These are phyloP conservation scores for Fragosphaeria purpurea DNA, from an alignment of 2,329 filamentous ascomycete species.

Conservation along the genomic window DNA sequence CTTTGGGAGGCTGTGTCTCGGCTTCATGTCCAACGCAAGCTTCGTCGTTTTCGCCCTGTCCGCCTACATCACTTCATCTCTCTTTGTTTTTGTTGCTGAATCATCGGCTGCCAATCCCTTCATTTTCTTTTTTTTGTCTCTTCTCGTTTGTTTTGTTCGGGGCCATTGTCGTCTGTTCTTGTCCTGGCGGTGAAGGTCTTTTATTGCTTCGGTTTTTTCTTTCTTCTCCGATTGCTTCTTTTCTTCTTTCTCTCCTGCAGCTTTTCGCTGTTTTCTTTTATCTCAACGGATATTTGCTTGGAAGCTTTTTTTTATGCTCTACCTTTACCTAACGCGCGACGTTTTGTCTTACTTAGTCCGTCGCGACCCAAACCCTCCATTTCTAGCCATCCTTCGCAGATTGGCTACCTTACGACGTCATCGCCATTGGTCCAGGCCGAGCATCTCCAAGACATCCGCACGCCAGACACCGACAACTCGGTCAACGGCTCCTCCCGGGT, in stretches of 20 bases:
- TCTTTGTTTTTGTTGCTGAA: too few relatives aligned
- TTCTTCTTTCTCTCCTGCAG: neutral
- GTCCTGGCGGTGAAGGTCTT: too few relatives aligned
- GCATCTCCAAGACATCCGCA: conserved; percentile 35
- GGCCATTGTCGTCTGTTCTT: too few relatives aligned
- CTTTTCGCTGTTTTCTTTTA: neutral
- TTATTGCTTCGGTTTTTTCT: too few relatives aligned
- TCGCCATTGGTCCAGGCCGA: conserved; percentile 55
- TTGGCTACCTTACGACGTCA: conserved; percentile 58
- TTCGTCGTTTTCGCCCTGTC: too few relatives aligned
- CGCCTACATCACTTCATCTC: too few relatives aligned
- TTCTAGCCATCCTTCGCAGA: conserved; percentile 53
- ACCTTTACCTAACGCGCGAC: neutral
- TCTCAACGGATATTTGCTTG: too few relatives aligned
- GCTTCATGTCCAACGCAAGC: too few relatives aligned
- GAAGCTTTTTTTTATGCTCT: neutral
- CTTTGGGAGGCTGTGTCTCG: too few relatives aligned
- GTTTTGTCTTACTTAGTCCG: neutral
- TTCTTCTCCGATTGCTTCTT: neutral
- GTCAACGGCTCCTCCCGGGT: conserved; percentile 22
- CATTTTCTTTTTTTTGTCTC: too few relatives aligned
- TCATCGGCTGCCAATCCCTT: too few relatives aligned
- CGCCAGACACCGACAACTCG: conserved; percentile 22
- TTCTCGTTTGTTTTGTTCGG: too few relatives aligned
- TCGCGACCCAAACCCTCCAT: conserved; percentile 33